Conservation (phyloP, 1,139 yeast genomes). For the Pichia sp. region DNA sequence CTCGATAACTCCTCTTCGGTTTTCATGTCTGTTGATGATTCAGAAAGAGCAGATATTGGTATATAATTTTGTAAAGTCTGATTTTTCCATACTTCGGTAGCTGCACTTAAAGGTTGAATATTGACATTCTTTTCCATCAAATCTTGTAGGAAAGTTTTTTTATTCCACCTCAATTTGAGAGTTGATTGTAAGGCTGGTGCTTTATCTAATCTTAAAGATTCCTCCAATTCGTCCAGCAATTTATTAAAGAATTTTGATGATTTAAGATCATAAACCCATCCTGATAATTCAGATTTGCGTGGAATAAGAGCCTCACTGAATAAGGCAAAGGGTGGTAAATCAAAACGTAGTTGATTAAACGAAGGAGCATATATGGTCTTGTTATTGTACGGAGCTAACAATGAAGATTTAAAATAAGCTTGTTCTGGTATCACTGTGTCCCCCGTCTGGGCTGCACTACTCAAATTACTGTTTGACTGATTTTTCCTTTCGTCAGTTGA, state of each 20-base stretch:
- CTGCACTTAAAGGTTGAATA: constrained; percentile 82
- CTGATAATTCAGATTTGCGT: background rate
- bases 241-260: constrained; percentile 58
- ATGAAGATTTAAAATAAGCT: constrained; percentile 16
- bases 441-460: background rate
- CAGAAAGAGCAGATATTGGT: constrained; percentile 8
- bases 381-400: constrained; percentile 18
- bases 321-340: constrained; percentile 31
- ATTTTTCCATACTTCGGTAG: constrained; percentile 58
- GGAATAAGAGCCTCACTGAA: constrained; percentile 19
- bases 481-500: background rate
- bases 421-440: constrained; percentile 1
- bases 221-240: constrained; percentile 73
- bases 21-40: constrained; percentile 8
- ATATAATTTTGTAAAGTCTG: constrained; percentile 11
- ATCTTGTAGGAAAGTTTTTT: constrained; percentile 48
- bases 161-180: constrained; percentile 40
- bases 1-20: constrained; percentile 4
- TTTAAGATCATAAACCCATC: constrained; percentile 23
- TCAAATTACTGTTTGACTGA: background rate
- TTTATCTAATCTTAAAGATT: constrained; percentile 49
- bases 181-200: constrained; percentile 41
- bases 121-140: constrained; percentile 75
- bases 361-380: constrained; percentile 42
- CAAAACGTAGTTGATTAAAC: constrained; percentile 52